Conservation (phyloP, 1,284 basidiomycete genomes). For the Pisolithus thermaeus region DNA sequence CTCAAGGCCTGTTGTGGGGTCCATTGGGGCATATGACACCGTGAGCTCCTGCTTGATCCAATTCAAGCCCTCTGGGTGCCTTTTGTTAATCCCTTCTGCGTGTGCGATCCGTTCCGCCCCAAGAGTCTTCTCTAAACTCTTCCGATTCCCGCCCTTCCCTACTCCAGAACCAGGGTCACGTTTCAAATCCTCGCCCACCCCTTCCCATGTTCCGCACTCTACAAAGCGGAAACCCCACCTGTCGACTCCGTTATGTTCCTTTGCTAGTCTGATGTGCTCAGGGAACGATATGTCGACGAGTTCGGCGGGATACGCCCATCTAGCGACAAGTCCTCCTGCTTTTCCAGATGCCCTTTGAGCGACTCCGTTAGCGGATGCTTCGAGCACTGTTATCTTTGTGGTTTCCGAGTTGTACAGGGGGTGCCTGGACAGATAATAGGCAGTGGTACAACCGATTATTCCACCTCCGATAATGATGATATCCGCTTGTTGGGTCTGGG, state of each 20-base stretch:
- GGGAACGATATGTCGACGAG: conserved; percentile 73
- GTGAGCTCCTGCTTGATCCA: conserved; percentile 62
- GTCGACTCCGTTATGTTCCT: conserved; percentile 64
- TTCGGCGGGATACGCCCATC: conserved; percentile 74
- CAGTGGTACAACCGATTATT: conserved; percentile 78
- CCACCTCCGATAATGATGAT: conserved; percentile 55
- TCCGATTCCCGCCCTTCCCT: conserved; percentile 31
- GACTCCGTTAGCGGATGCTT: conserved; percentile 63
- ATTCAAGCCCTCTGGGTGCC: conserved; percentile 53
- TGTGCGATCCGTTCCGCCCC: conserved; percentile 32
- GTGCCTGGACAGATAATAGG: conserved; percentile 72
- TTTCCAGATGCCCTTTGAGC: conserved; percentile 84
- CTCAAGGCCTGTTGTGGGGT: conserved; percentile 37
- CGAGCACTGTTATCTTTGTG: conserved; percentile 62
- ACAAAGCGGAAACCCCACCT: conserved; percentile 82
- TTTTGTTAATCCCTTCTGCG: conserved; percentile 25
- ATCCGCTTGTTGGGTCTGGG: conserved; percentile 12
- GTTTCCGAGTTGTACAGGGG: conserved; percentile 37
- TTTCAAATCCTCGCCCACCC: conserved; percentile 38
- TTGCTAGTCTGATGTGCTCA: conserved; percentile 76
- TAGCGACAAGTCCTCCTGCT: conserved; percentile 87
- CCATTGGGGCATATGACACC: conserved; percentile 53
- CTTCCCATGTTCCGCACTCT: conserved; percentile 62
- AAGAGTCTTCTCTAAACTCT: conserved; percentile 50
- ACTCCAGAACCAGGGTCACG: conserved; percentile 22